phyloP scores from a whole-genome alignment of 345 rosid species.

The Durio zibethinus region DNA sequence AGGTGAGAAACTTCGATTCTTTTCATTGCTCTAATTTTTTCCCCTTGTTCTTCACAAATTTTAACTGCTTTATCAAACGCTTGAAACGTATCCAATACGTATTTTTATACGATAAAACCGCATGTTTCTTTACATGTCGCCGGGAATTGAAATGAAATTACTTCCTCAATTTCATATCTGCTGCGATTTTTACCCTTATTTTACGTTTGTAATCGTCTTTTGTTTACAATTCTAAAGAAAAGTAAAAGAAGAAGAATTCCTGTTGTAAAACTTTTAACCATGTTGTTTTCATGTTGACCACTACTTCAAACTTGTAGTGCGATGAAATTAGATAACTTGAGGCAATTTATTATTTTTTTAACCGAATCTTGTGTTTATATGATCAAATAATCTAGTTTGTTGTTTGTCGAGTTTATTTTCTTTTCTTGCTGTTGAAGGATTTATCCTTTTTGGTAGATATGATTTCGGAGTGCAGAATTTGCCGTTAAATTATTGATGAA shows the following conservation, averaged over 20 bases:
- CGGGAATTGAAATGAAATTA: not conserved
- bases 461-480: not conserved
- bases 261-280: not conserved
- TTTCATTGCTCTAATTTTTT: not conserved
- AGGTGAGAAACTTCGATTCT: not conserved
- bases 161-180: not conserved
- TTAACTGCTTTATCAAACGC: not conserved
- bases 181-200: not conserved
- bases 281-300: not conserved
- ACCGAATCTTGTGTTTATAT: not conserved
- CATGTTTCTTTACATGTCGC: not conserved
- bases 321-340: not conserved
- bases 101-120: not conserved
- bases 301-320: not conserved
- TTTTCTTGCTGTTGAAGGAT: not conserved
- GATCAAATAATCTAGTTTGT: not conserved
- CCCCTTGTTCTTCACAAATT: not conserved
- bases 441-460: not conserved
- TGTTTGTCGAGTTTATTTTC: not conserved
- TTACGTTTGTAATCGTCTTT: not conserved
- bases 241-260: not conserved
- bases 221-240: not conserved
- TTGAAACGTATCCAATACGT: not conserved
- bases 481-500: not conserved
- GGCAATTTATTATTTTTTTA: not conserved